Evolutionary conservation across 2,329 filamentous ascomycete genomes (phyloP).

Genomic region (Neobulgaria alba): DNA sequence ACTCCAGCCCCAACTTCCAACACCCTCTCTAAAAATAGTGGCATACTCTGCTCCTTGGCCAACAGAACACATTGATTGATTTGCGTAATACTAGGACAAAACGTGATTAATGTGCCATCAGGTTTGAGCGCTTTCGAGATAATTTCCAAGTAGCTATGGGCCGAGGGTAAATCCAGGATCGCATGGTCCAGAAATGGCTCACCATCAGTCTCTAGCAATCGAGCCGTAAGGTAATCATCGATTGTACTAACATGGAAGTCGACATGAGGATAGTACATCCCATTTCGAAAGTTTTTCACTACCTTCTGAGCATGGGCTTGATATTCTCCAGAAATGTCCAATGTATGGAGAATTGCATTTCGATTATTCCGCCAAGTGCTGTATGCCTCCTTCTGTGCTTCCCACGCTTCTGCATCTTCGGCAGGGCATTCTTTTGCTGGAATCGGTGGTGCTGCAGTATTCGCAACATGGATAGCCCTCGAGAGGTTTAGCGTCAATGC

Average conservation of each 20-base stretch:
- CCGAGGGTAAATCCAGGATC: conserved; percentile 64
- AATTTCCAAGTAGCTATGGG: conserved; percentile 41
- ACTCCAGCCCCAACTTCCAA: conserved; percentile 48
- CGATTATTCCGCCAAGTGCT: conserved; percentile 34
- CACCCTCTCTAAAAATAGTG: conserved; percentile 46
- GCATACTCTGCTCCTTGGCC: conserved; percentile 45
- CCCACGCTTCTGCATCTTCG: neutral
- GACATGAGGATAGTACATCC: conserved; percentile 60
- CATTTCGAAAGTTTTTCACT: conserved; percentile 58
- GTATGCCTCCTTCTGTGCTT: conserved; percentile 10
- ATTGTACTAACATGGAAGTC: conserved; percentile 67
- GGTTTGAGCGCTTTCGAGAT: conserved; percentile 51
- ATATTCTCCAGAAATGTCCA: conserved; percentile 57
- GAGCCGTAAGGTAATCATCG: conserved; percentile 49
- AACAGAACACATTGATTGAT: conserved; percentile 55
- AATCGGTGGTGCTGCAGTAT: conserved; percentile 46
- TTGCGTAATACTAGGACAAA: conserved; percentile 72
- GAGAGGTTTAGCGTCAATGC: conserved; percentile 68
- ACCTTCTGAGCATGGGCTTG: conserved; percentile 56
- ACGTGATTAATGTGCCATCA: conserved; percentile 59
- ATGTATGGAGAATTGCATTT: conserved; percentile 63
- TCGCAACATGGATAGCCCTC: conserved; percentile 66
- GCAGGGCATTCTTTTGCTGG: conserved; percentile 24
- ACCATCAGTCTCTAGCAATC: conserved; percentile 35
- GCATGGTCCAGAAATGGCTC: conserved; percentile 62